These are phyloP conservation scores for Actinomucor elegans DNA, from an alignment of 371 early-diverging fungal genomes.

Conservation along the genomic window DNA sequence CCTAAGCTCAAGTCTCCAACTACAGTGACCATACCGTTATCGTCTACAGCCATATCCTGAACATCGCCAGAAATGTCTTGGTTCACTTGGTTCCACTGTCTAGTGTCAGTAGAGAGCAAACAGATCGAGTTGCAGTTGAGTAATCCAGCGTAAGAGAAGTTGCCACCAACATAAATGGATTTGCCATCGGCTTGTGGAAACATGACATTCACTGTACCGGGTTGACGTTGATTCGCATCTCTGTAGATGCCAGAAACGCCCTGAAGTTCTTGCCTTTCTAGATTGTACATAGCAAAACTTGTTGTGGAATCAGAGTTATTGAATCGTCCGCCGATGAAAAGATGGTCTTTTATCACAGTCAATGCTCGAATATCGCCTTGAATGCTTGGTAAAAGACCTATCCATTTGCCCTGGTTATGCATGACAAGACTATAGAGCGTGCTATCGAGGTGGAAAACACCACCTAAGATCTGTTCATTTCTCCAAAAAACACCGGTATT, in stretches of 20 bases:
- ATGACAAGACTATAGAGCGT: slow-evolving; percentile 21
- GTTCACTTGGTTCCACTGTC: slow-evolving; percentile 38
- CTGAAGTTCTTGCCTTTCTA: slow-evolving; percentile 9
- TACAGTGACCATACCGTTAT: slow-evolving; percentile 9
- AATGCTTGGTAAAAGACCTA: slow-evolving; percentile 14
- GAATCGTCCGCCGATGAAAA: slow-evolving; percentile 40
- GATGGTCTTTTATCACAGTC: slow-evolving; percentile 15
- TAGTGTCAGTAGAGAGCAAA: slow-evolving; percentile 18
- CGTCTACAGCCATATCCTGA: slow-evolving; percentile 8
- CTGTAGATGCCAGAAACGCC: slow-evolving; percentile 23
- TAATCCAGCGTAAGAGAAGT: slow-evolving; percentile 46
- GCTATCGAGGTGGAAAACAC: slow-evolving; percentile 25
- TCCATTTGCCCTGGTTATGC: slow-evolving; percentile 33
- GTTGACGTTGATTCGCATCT: slow-evolving; percentile 16
- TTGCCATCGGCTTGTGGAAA: slow-evolving; percentile 32
- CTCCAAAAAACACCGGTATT: slow-evolving; percentile 40
- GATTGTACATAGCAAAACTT: slow-evolving; percentile 36
- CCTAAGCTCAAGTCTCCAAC: slow-evolving; percentile 35
- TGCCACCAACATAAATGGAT: slow-evolving; percentile 52
- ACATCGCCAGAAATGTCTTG: slow-evolving; percentile 14
- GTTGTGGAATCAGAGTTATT: background rate
- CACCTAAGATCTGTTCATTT: slow-evolving; percentile 28
- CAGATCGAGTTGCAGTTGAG: slow-evolving; percentile 45
- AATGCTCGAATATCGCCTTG: slow-evolving; percentile 31
- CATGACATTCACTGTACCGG: slow-evolving; percentile 44